Evolutionary conservation across 176 grass and related monocot genomes (phyloP), one percentile per base, ranked within the genome.

Genomic region (Chloris gayana): DNA sequence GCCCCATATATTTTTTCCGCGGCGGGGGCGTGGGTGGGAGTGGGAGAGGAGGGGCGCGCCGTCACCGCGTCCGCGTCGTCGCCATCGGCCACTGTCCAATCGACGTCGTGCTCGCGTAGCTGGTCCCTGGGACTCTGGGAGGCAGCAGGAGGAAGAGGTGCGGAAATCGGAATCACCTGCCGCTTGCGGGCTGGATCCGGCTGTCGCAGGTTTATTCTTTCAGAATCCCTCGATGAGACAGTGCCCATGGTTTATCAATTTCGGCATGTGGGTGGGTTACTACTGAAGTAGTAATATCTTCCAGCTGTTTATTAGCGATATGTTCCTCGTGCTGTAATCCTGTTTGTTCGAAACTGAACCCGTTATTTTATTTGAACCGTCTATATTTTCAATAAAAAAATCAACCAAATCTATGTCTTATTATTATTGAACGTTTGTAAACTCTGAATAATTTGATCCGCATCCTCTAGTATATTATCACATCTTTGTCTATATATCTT

Each of bases 151-250:
- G 71, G 64, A 59, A 45, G 47, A 9, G 47, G 63, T 56, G 72
- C 47, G 72, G 82, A 76, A 76, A 12, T 39, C 27, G 63, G 82
- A 46, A 59, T 26, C 69, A 15, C 32, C 25, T 18, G 83, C 53
- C 4, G 68, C 18, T 35, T 17, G 51, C 14, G 9, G 9, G 33
- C 65, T 64, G 85, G 85, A 76, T 44, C 39, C 79, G 58, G 57
- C 79, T 72, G 79, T 76, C 78, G 1, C 64, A 5, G 72, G 1
- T 70, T 76, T 76, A 32, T 1, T 76, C 9, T 35, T n/a, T 12
- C n/a, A 5, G 13, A 32, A 4, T n/a, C 53, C 21, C 8, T 7
- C 1, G 53, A 56, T 21, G 53, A 56, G 53, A 22, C 19, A 21
- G 21, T 56, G 53, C 53, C 51, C 51, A 9, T 7, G 53, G n/a